phyloP scores from a whole-genome alignment of 805 yeast genomes.

The Nakazawaea wickerhamii region DNA sequence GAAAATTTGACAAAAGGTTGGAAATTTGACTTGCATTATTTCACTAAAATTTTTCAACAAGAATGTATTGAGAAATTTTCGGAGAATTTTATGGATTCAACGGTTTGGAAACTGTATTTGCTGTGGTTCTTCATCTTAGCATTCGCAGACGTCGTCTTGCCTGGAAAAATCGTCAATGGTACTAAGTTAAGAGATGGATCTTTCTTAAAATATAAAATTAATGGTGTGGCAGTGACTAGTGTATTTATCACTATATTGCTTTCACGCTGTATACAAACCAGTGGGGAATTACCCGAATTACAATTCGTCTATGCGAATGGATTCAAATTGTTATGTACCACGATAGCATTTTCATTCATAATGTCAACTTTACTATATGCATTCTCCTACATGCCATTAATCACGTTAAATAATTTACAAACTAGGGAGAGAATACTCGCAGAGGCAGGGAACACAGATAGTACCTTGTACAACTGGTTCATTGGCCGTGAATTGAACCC shows the following conservation, averaged over 20 bases:
- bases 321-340: conserved; percentile 55
- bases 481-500: conserved; percentile 97
- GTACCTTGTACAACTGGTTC: conserved; percentile 82
- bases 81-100: conserved; percentile 34
- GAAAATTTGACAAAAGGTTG: conserved; percentile 47
- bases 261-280: conserved; percentile 47
- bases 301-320: conserved; percentile 67
- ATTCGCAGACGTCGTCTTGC: conserved; percentile 63
- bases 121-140: conserved; percentile 70
- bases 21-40: conserved; percentile 32
- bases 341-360: conserved; percentile 58
- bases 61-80: conserved; percentile 18
- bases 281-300: conserved; percentile 69
- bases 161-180: conserved; percentile 61
- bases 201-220: conserved; percentile 66
- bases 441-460: conserved; percentile 80
- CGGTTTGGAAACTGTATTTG: conserved; percentile 59
- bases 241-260: conserved; percentile 33
- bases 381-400: conserved; percentile 58
- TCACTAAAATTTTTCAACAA: conserved; percentile 21
- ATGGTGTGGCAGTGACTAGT: conserved; percentile 59
- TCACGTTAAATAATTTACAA: conserved; percentile 42
- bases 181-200: conserved; percentile 73
- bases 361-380: conserved; percentile 64
- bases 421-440: conserved; percentile 72